These are phyloP conservation scores for Camelina sativa DNA, from an alignment of 345 rosid genomes.

Conservation along the genomic window DNA sequence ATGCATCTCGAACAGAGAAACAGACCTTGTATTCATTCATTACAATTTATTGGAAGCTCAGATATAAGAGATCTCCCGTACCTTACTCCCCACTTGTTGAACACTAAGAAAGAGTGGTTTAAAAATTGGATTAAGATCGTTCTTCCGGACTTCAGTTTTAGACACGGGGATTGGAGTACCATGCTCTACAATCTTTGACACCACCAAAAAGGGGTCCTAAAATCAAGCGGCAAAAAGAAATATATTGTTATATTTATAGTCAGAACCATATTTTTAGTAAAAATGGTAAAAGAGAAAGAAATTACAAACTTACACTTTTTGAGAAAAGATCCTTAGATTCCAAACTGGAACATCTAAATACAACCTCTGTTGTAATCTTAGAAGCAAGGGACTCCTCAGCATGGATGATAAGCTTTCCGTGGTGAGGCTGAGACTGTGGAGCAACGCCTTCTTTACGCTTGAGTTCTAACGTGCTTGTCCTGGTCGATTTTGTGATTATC, in stretches of 20 bases:
- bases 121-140: constrained; percentile 73
- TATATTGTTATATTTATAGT: constrained; percentile 24
- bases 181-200: constrained; percentile 72
- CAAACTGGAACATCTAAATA: constrained; percentile 74
- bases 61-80: constrained; percentile 41
- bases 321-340: constrained; percentile 87
- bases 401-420: constrained; percentile 77
- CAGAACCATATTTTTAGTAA: constrained; percentile 2
- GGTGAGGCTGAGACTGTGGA: constrained; percentile 45
- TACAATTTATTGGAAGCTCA: constrained; percentile 6
- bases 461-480: constrained; percentile 61
- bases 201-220: constrained; percentile 87
- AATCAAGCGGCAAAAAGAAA: constrained; percentile 27
- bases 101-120: constrained; percentile 72
- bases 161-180: constrained; percentile 73
- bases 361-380: constrained; percentile 70
- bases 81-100: constrained; percentile 95
- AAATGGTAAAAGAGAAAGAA: constrained; percentile 30
- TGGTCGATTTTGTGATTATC: constrained; percentile 67
- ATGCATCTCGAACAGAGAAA: constrained; percentile 20
- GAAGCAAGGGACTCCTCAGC: constrained; percentile 87
- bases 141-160: constrained; percentile 86
- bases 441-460: constrained; percentile 57
- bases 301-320: constrained; percentile 63
- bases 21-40: background rate